Evolutionary conservation across 2,329 filamentous ascomycete species (phyloP).

Genomic region (Pyricularia sp.): DNA sequence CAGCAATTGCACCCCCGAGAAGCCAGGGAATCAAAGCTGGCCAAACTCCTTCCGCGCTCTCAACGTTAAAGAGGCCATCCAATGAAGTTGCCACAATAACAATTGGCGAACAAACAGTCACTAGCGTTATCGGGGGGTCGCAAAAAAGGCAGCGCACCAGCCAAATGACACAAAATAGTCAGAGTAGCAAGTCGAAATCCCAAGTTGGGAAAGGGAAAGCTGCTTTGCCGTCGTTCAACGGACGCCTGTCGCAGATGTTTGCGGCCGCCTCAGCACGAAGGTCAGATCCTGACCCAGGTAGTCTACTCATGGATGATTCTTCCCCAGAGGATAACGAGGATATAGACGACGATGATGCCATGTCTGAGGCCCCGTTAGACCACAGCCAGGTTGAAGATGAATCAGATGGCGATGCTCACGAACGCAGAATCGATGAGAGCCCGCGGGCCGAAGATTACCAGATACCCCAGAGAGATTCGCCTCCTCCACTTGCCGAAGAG

Average conservation of each 20-base stretch:
- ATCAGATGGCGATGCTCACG: slow-evolving; percentile 9
- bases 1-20: slow-evolving; percentile 20
- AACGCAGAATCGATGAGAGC: background rate
- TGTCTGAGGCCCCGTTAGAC: slow-evolving; percentile 7
- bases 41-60: background rate
- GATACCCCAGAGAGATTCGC: background rate
- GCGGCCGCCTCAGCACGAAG: slow-evolving; percentile 7
- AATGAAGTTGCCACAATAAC: slow-evolving; percentile 65
- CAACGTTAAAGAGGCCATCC: slow-evolving; percentile 40
- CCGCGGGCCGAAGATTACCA: background rate
- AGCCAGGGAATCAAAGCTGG: slow-evolving; percentile 17
- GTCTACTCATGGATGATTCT: background rate
- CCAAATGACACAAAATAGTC: slow-evolving; percentile 31
- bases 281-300: background rate
- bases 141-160: slow-evolving; percentile 35
- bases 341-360: slow-evolving; percentile 9
- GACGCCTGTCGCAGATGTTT: slow-evolving; percentile 15
- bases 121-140: slow-evolving; percentile 53
- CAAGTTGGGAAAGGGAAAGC: slow-evolving; percentile 19
- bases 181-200: slow-evolving; percentile 43
- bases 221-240: slow-evolving; percentile 13
- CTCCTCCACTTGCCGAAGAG: slow-evolving; percentile 3
- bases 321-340: slow-evolving; percentile 7
- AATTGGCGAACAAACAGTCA: slow-evolving; percentile 58
- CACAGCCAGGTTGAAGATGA: slow-evolving; percentile 9